Evolutionary conservation across 495 filamentous ascomycete genomes (phyloP).

Genomic region (Staphylotrichum tortipilum): DNA sequence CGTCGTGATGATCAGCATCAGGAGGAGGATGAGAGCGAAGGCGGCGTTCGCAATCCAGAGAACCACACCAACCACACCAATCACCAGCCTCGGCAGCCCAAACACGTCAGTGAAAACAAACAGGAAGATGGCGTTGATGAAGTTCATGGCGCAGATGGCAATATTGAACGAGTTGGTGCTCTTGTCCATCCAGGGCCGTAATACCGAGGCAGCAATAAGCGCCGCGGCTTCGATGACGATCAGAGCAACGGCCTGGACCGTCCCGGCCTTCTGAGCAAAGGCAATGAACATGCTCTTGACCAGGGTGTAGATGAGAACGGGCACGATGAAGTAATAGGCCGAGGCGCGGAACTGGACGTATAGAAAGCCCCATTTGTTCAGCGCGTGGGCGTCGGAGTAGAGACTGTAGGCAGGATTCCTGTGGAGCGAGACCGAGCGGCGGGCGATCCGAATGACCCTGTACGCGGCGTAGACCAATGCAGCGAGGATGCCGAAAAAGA

Average conservation of each 20-base stretch:
- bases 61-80: slow-evolving; percentile 86
- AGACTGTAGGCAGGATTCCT: slow-evolving; percentile 96
- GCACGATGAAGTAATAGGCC: slow-evolving; percentile 93
- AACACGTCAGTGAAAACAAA: slow-evolving; percentile 78
- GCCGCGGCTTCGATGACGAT: slow-evolving; percentile 77
- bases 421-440: slow-evolving; percentile 81
- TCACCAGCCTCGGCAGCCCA: slow-evolving; percentile 75
- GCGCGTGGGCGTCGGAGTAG: slow-evolving; percentile 81
- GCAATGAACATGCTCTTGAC: slow-evolving; percentile 89
- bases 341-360: slow-evolving; percentile 97
- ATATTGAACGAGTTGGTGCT: slow-evolving; percentile 98
- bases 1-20: slow-evolving; percentile 83
- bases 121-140: slow-evolving; percentile 81
- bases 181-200: slow-evolving; percentile 98
- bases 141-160: slow-evolving; percentile 80
- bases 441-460: slow-evolving; percentile 84
- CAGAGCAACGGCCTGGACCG: slow-evolving; percentile 74
- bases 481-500: slow-evolving; percentile 69
- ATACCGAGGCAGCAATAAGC: slow-evolving; percentile 67
- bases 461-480: slow-evolving; percentile 81
- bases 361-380: slow-evolving; percentile 98
- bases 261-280: slow-evolving; percentile 64
- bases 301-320: slow-evolving; percentile 67
- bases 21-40: slow-evolving; percentile 74
- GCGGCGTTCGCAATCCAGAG: slow-evolving; percentile 89